Conservation (phyloP, 495 filamentous ascomycete species). For the Xylaria scruposa region DNA sequence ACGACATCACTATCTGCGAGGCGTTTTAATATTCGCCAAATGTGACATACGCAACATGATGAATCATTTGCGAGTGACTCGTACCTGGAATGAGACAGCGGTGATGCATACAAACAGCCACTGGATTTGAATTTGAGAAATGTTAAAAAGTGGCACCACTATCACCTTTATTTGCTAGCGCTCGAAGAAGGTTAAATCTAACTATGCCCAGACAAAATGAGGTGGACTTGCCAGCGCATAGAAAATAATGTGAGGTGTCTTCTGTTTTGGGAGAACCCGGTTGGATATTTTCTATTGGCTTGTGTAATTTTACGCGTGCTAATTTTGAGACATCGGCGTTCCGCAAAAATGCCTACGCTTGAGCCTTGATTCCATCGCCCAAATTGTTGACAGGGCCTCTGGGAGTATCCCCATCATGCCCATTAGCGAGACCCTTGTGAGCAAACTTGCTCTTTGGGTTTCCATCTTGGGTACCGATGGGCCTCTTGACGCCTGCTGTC, state of each 20-base stretch:
- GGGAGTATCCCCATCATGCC: slow-evolving; percentile 21
- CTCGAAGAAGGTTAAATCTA: neutral
- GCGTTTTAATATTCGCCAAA: neutral
- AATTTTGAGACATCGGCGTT: neutral
- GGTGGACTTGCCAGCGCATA: neutral
- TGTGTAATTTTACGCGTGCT: neutral
- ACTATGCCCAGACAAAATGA: neutral
- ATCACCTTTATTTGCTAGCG: neutral
- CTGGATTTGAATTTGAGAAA: neutral
- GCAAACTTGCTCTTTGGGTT: neutral
- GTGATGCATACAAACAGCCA: neutral
- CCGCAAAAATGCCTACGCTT: slow-evolving; percentile 24
- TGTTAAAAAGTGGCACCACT: neutral
- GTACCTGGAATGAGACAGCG: neutral
- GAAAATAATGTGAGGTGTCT: neutral
- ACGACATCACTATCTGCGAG: neutral
- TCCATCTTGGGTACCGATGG: neutral
- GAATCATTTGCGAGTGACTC: neutral
- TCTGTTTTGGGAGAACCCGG: neutral
- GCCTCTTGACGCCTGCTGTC: neutral
- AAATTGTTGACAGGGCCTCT: slow-evolving; percentile 16
- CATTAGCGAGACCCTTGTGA: slow-evolving; percentile 19
- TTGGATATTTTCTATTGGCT: neutral
- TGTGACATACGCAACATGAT: neutral
- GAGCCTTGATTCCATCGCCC: slow-evolving; percentile 29